Evolutionary conservation across 768 basidiomycete genomes (phyloP).

Genomic region (Tylopilus sp.): DNA sequence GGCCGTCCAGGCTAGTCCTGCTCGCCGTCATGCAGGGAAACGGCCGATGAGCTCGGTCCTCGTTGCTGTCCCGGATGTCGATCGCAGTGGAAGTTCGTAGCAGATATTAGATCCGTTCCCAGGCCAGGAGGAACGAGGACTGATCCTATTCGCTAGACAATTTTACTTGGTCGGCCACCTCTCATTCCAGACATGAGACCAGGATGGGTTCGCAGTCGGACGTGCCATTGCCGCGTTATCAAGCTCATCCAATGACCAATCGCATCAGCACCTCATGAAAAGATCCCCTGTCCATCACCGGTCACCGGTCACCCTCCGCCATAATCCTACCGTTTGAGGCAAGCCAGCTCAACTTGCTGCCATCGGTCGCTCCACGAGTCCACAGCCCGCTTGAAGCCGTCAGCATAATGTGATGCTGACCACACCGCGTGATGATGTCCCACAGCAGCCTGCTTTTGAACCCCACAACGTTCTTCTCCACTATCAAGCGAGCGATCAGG

Average conservation of each 20-base stretch:
- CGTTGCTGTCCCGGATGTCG: conserved; percentile 4
- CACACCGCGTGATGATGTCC: conserved; percentile 7
- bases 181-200: conserved; percentile 23
- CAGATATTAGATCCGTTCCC: not conserved
- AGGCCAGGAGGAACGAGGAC: not conserved
- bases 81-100: conserved; percentile 12
- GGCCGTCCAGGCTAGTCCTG: too few species aligned
- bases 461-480: conserved; percentile 25
- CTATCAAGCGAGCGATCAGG: conserved; percentile 16
- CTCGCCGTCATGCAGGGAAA: too few species aligned
- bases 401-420: not conserved
- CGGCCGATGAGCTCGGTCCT: too few species aligned
- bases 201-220: conserved; percentile 5
- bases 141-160: not conserved
- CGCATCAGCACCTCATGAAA: conserved; percentile 9
- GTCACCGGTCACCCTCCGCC: not conserved
- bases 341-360: not conserved
- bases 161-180: not conserved
- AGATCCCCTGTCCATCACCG: not conserved
- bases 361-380: too few species aligned
- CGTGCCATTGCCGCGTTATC: conserved; percentile 7
- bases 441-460: conserved; percentile 16
- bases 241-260: not conserved
- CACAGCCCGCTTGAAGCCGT: conserved; percentile 4
- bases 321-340: conserved; percentile 2